Conservation (phyloP, 2,329 filamentous ascomycete genomes). For the Thielaviopsis musarum region DNA sequence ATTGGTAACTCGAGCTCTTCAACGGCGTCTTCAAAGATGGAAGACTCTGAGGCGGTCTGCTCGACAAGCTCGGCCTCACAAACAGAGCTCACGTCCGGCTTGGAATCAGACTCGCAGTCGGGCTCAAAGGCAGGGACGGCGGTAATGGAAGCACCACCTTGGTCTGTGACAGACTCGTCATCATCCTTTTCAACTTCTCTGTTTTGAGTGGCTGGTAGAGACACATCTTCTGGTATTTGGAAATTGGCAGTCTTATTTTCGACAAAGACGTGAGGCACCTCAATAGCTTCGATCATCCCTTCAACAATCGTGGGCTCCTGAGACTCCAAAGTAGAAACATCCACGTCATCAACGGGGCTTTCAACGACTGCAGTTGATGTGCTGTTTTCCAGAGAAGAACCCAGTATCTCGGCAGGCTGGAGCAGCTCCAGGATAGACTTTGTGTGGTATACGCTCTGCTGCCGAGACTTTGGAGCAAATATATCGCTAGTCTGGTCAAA, state of each 20-base stretch:
- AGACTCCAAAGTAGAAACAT: not conserved
- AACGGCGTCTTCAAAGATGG: slow-evolving; percentile 1
- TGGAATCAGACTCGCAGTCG: not conserved
- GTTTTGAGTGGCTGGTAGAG: not conserved
- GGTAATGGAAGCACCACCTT: not conserved
- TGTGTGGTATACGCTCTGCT: not conserved
- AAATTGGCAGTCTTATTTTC: not conserved
- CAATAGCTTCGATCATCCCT: not conserved
- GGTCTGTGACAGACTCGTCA: not conserved
- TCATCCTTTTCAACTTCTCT: not conserved
- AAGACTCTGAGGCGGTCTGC: not conserved
- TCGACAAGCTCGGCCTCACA: slow-evolving; percentile 9
- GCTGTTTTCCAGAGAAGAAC: not conserved
- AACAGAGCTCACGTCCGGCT: not conserved
- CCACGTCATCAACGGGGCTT: not conserved
- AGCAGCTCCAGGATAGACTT: slow-evolving; percentile 4
- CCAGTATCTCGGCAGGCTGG: not conserved
- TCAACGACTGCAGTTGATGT: not conserved
- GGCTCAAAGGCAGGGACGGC: not conserved
- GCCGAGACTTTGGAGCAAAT: not conserved
- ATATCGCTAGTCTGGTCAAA: not conserved
- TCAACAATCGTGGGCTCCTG: not conserved
- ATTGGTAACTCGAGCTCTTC: not conserved
- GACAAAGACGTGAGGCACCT: not conserved
- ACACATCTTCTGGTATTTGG: not conserved